Evolutionary conservation across 176 grass and related monocot species (phyloP), one percentile per base, ranked within the genome.

Genomic region (Aegilops longissima): DNA sequence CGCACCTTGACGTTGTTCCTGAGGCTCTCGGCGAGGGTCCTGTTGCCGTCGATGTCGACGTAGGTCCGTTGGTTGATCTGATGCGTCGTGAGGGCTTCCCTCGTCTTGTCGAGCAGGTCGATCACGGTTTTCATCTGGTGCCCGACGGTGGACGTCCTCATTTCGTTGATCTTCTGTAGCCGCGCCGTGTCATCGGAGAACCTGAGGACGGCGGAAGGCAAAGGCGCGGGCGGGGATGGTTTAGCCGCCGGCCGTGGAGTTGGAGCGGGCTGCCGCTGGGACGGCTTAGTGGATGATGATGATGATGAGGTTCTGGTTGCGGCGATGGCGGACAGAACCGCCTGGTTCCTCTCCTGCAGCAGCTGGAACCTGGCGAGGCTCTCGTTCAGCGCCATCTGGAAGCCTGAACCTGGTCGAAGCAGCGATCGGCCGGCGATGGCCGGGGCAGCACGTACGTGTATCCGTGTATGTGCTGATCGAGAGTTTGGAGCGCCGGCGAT

Each of bases 151-250:
- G 73, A 76, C 13, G 0, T 51, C 73, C 73, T 52, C 1, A 52
- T 44, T 0, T 25, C 42, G 25, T 52, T 8, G 14, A 76, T 76
- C 73, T 31, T 76, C 40, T 17, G 73, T 47, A 76, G 73, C 73
- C 73, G 47, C 8, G 44, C 73, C 14, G 73, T 76, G 44, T 76
- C 73, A 18, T 76, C 73, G 7, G 44, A 76, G 73, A 76, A 76
- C 4, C 73, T 30, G 51, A 54, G 16, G 4, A 51, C 13, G 5
- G 27, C 40, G 5, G 71, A 12, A 9, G 31, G 12, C 51, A 0
- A 2, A 0, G 51, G 5, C 51, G 51, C 5, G 5, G 5, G 2
- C 16, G 16, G 16, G 5, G 51, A 54, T 18, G 16, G 51, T 7
- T 54, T 54, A 0, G 51, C 16, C 24, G 24, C 1, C 42, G 73